Evolutionary conservation across 805 yeast genomes (phyloP), one percentile per base, ranked within the genome.

Genomic region (Saccharomyces mikatae): DNA sequence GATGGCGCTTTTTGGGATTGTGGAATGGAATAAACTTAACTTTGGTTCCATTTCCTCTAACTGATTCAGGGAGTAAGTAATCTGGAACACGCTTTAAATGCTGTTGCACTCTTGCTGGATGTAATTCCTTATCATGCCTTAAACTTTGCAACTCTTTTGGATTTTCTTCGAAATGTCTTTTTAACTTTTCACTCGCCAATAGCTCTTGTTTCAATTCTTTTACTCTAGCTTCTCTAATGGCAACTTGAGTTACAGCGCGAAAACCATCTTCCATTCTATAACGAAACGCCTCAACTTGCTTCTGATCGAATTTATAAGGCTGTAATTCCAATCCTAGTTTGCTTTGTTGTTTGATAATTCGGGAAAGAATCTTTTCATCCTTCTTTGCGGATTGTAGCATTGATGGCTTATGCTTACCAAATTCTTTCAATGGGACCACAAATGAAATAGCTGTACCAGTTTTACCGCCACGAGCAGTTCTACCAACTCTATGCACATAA

Each of bases 381-480:
- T 80, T 80, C 67, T 83, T 85, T 6, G 96, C 84, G 14, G 85
- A 78, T 27, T 79, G 69, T 60, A 88, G 76, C 52, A 83, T 75
- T 1, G 98, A 89, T 29, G 84, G 81, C 68, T 84, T 89, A 72
- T 94, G 97, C 64, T 87, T 89, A 31, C 96, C 97, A 73, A 86
- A 84, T 64, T 88, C 91, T 58, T 84, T 87, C 32, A 76, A 73
- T 28, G 94, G 87, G 27, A 92, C 89, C 21, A 91, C 94, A 74
- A 92, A 94, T 17, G 97, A 90, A 53, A 94, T 77, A 0, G 98
- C 87, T 81, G 89, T 91, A 55, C 99, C 99, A 1, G 94, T 79
- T 67, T 89, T 90, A 52, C 97, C 96, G 6, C 96, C 98, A 73
- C 99, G 83, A 4, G 99, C 99, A 4, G 99, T 94, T 75, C 99